A percentile compares a stretch with the other conserved stretches of the same genome.
Evolutionary conservation across 768 basidiomycete genomes (phyloP).

Genomic region (Psilocybe cyanescens): DNA sequence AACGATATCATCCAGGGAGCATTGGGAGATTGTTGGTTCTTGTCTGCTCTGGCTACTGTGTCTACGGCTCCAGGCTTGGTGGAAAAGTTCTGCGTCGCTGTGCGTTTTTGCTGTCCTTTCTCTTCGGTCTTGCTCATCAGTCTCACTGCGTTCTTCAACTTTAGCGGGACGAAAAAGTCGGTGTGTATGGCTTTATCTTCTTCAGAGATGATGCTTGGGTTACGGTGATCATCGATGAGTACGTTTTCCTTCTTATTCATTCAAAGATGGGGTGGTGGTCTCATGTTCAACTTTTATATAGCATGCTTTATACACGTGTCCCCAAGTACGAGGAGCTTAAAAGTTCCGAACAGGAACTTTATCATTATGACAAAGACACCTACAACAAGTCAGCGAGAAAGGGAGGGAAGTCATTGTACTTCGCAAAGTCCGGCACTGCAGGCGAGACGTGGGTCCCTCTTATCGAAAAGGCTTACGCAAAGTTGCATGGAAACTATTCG

Average conservation of each 20-base stretch:
- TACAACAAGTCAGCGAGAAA: slow-evolving; percentile 50
- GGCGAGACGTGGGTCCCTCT: slow-evolving; percentile 61
- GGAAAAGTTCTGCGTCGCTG: slow-evolving; percentile 45
- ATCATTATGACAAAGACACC: slow-evolving; percentile 52
- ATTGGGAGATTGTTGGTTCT: slow-evolving; percentile 61
- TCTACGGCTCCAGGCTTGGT: slow-evolving; percentile 50
- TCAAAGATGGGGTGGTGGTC: neutral
- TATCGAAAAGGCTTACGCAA: slow-evolving; percentile 65
- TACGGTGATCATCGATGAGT: slow-evolving; percentile 62
- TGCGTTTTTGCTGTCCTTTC: slow-evolving; percentile 16
- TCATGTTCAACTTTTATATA: slow-evolving; percentile 19
- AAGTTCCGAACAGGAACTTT: slow-evolving; percentile 43
- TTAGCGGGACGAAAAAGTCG: slow-evolving; percentile 53
- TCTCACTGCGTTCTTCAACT: neutral
- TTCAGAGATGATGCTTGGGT: slow-evolving; percentile 55
- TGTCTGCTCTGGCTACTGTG: slow-evolving; percentile 54
- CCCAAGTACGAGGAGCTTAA: slow-evolving; percentile 55
- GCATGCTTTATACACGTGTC: slow-evolving; percentile 49
- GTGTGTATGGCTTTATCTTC: slow-evolving; percentile 64
- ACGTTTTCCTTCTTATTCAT: slow-evolving; percentile 14
- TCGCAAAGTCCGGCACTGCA: slow-evolving; percentile 49
- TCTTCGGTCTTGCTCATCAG: neutral
- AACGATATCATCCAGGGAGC: slow-evolving; percentile 56
- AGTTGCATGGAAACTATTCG: slow-evolving; percentile 52
- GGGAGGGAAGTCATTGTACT: slow-evolving; percentile 52